Evolutionary conservation across 2,329 filamentous ascomycete genomes (phyloP), one percentile per base, ranked within the genome.

Genomic region (Alternaria gansuensis): DNA sequence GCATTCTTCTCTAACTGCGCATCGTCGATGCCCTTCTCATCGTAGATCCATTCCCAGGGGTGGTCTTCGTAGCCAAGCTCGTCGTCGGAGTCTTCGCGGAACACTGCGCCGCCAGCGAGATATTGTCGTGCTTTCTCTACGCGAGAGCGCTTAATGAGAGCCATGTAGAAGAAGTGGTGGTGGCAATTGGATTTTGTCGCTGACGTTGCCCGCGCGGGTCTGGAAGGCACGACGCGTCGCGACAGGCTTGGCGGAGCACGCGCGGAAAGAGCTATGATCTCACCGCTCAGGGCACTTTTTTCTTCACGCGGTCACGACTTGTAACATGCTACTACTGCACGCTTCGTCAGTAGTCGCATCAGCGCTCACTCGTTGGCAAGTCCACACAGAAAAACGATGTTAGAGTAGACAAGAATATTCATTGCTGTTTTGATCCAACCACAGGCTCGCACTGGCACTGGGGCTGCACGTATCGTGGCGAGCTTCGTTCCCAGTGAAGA

Each of bases 31-130:
- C 60, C 40, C 48, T 59, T 63, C 17, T 72, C 66, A 34, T 75
- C 73, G 77, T 94, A 93, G 26, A 83, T 79, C 81, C 81, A 83
- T 70, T 83, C 78, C 82, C 82, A 84, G 5, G 81, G 81, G 59
- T 77, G 77, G 67, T 83, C 81, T 61, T 83, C 82, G 52, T 78
- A 75, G 50, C 81, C 81, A 26, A 96, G 85, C 76, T 97, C 94
- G 77, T 96, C 93, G 75, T 96, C 93, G 0, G 92, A 96, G 75
- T 96, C 90, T 61, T 95, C 91, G 69, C 90, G 84, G 6, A 82
- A 79, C 10, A 93, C 82, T 29, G 88, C 89, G 44, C 87, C 86
- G 65, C 77, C 87, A 60, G 79, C 84, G 58, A 89, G 81, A 71
- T 74, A 80, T 46, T 80, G 78, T 43, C 82, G 79, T 28, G 82